A percentile compares a stretch with the other conserved stretches of the same genome.
Evolutionary conservation across 2,329 filamentous ascomycete genomes (phyloP).

Genomic region (Didymella pomorum): DNA sequence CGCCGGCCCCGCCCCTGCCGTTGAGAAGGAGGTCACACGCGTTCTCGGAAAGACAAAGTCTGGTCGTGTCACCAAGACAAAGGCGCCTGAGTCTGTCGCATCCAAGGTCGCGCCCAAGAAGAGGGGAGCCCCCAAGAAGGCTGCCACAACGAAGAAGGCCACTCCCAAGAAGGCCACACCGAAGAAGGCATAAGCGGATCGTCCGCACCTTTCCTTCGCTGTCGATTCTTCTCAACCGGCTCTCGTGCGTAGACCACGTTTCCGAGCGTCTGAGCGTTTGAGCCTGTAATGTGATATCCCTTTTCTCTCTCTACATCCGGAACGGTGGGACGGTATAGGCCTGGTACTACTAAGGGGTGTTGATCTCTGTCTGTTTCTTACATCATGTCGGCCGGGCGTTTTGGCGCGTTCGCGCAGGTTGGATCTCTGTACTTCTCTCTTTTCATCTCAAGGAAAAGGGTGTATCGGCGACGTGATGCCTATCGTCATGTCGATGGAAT

Average conservation of each 20-base stretch:
- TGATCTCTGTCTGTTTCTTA: conserved; percentile 25
- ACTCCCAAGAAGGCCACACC: conserved; percentile 58
- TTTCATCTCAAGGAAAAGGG: conserved; percentile 5
- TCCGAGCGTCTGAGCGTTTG: conserved; percentile 12
- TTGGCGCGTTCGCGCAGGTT: conserved; percentile 18
- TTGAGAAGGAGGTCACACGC: conserved; percentile 71
- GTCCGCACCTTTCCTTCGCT: conserved; percentile 30
- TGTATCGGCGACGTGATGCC: conserved; percentile 15
- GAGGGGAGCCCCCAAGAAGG: conserved; percentile 51
- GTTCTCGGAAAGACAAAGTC: conserved; percentile 84
- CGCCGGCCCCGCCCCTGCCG: conserved; percentile 62
- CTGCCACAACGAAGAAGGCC: conserved; percentile 58
- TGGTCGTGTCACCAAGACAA: conserved; percentile 80
- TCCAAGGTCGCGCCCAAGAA: conserved; percentile 42
- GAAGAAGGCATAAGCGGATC: conserved; percentile 47
- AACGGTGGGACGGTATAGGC: conserved; percentile 17
- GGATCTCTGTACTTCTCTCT: conserved; percentile 13
- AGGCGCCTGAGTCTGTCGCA: conserved; percentile 53
- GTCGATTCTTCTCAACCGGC: conserved; percentile 39
- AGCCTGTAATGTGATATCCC: conserved; percentile 45
- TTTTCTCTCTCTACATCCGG: conserved; percentile 33
- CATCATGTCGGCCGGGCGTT: conserved; percentile 42
- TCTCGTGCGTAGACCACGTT: conserved; percentile 14
- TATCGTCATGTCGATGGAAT: conserved; percentile 18
- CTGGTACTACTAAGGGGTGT: conserved; percentile 29